phyloP scores from a whole-genome alignment of 164 flowering plant genomes.

The Chloranthus sessilifolius region DNA sequence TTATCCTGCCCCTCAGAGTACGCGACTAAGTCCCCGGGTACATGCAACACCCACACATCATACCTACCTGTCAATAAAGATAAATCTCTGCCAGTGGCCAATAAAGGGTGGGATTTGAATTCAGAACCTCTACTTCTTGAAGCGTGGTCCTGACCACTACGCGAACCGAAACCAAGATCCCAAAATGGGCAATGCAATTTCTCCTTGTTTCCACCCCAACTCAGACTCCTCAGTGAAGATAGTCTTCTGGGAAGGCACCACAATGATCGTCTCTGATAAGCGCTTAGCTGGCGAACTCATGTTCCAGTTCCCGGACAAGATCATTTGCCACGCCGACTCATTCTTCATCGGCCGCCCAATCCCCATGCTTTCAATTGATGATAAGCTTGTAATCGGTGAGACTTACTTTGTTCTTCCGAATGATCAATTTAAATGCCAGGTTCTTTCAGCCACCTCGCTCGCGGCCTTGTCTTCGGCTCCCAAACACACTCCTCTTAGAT shows the following conservation, averaged over 20 bases:
- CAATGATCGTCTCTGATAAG: constrained; percentile 34
- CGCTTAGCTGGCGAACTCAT: constrained; percentile 79
- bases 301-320: constrained; percentile 68
- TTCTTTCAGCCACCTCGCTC: constrained; percentile 43
- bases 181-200: constrained; percentile 45
- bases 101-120: too few species aligned
- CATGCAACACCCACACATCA: too few species aligned
- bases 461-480: constrained; percentile 32
- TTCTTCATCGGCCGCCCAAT: constrained; percentile 79
- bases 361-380: constrained; percentile 54
- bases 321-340: constrained; percentile 78
- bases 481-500: constrained; percentile 19
- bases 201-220: constrained; percentile 24
- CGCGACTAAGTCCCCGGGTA: too few species aligned
- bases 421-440: constrained; percentile 39
- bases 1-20: too few species aligned
- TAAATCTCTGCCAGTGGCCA: too few species aligned
- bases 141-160: too few species aligned
- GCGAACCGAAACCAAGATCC: too few species aligned
- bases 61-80: too few species aligned
- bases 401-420: constrained; percentile 83
- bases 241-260: constrained; percentile 57
- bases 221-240: constrained; percentile 32
- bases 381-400: constrained; percentile 38
- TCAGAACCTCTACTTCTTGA: too few species aligned